phyloP scores from a whole-genome alignment of 202 grass and related monocot genomes.

The Tripidium arundinaceum region DNA sequence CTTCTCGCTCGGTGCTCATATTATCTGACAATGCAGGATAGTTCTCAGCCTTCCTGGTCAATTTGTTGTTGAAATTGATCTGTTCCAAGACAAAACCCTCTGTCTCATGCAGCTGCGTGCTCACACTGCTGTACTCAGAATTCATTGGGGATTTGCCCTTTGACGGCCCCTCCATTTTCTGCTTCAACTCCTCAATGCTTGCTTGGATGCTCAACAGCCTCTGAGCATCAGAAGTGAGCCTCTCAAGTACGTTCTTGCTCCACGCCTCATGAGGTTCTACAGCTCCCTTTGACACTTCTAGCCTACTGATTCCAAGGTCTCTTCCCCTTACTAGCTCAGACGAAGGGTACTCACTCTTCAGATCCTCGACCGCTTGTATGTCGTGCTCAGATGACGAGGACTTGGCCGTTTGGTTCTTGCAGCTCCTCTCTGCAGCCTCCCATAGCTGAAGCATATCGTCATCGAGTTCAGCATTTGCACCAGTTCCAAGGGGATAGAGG shows the following conservation, averaged over 20 bases:
- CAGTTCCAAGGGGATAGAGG: slow-evolving; percentile 33
- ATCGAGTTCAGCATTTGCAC: slow-evolving; percentile 48
- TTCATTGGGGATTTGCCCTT: slow-evolving; percentile 38
- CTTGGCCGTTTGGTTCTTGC: slow-evolving; percentile 50
- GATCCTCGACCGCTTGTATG: slow-evolving; percentile 41
- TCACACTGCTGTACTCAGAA: slow-evolving; percentile 60
- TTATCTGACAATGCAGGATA: slow-evolving; percentile 41
- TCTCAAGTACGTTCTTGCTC: slow-evolving; percentile 61
- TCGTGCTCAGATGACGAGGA: slow-evolving; percentile 57
- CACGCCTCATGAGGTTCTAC: slow-evolving; percentile 46
- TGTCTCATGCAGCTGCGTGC: slow-evolving; percentile 56
- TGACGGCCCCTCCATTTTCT: slow-evolving; percentile 50
- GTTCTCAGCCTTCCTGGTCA: slow-evolving; percentile 59
- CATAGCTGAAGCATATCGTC: slow-evolving; percentile 96
- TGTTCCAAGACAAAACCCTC: slow-evolving; percentile 61
- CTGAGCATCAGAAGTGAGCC: slow-evolving; percentile 63
- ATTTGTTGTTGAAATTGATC: slow-evolving; percentile 60
- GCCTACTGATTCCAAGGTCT: slow-evolving; percentile 49
- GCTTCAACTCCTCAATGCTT: slow-evolving; percentile 68
- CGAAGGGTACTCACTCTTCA: slow-evolving; percentile 60
- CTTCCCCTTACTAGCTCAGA: slow-evolving; percentile 56
- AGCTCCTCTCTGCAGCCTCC: slow-evolving; percentile 83
- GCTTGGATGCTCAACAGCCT: slow-evolving; percentile 57
- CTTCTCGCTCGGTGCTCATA: slow-evolving; percentile 42
- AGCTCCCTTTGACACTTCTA: slow-evolving; percentile 32